phyloP scores from a whole-genome alignment of 2,329 filamentous ascomycete species.

The Fusarium clavum region DNA sequence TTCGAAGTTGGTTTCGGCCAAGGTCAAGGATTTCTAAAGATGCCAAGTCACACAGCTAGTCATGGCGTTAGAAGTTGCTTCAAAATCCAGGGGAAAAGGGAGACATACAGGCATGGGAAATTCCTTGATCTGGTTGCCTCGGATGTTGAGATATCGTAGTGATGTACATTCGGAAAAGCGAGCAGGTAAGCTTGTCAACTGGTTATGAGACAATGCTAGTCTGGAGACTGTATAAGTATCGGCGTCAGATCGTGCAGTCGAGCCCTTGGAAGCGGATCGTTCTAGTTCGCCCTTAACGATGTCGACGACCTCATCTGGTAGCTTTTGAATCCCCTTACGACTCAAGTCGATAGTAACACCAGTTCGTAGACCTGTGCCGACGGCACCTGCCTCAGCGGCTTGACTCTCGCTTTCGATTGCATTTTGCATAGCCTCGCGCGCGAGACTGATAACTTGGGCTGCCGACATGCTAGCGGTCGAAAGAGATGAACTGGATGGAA shows the following conservation, averaged over 20 bases:
- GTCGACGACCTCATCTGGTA: conserved; percentile 80
- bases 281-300: conserved; percentile 80
- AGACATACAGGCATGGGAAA: conserved; percentile 66
- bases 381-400: conserved; percentile 68
- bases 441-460: conserved; percentile 72
- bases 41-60: conserved; percentile 83
- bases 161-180: conserved; percentile 82
- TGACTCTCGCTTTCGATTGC: conserved; percentile 75
- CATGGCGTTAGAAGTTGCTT: conserved; percentile 39
- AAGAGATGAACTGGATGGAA: conserved; percentile 60
- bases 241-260: conserved; percentile 22
- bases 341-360: conserved; percentile 84
- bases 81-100: conserved; percentile 17
- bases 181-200: conserved; percentile 74
- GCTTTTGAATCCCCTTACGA: conserved; percentile 76
- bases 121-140: conserved; percentile 78
- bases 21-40: conserved; percentile 94
- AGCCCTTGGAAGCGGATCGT: conserved; percentile 61
- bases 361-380: conserved; percentile 71
- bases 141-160: conserved; percentile 82
- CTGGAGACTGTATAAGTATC: conserved; percentile 56
- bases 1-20: conserved; percentile 84
- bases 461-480: conserved; percentile 67
- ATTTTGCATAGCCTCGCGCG: conserved; percentile 73
- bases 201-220: conserved; percentile 85